These are phyloP conservation scores for Eucalyptus curtisii DNA, from an alignment of 345 rosid genomes.

Conservation along the genomic window DNA sequence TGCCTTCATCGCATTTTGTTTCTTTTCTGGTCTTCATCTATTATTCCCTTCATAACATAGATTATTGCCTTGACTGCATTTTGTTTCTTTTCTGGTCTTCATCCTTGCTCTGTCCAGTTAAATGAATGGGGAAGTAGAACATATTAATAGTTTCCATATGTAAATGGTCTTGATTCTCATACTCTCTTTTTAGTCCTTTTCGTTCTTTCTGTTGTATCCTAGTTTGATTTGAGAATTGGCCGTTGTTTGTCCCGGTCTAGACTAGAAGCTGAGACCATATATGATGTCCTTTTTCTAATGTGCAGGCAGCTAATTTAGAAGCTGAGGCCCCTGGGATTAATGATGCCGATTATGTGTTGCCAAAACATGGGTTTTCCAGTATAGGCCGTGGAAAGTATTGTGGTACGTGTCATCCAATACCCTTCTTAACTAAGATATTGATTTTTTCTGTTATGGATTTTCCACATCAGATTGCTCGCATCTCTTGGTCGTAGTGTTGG, in stretches of 20 bases:
- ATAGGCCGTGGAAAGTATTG: conserved; percentile 68
- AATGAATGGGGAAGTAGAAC: not conserved
- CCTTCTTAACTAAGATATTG: not conserved
- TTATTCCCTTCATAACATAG: not conserved
- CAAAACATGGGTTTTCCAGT: conserved; percentile 64
- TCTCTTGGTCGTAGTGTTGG: not conserved
- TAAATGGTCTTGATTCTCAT: not conserved
- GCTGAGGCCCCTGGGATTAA: conserved; percentile 63
- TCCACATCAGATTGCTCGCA: not conserved
- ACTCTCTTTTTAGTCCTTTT: not conserved
- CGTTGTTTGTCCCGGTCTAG: not conserved
- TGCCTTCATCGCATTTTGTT: not conserved
- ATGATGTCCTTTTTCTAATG: not conserved
- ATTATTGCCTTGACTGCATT: not conserved
- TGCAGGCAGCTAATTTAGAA: conserved; percentile 84
- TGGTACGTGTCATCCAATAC: conserved; percentile 25
- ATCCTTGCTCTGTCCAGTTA: not conserved
- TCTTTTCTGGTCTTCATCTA: not conserved
- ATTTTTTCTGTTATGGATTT: not conserved
- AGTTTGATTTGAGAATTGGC: not conserved
- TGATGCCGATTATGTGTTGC: conserved; percentile 47
- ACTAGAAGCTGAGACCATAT: not conserved
- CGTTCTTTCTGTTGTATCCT: not conserved
- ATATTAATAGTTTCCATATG: not conserved
- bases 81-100: not conserved